Evolutionary conservation across 2,329 filamentous ascomycete genomes (phyloP), one percentile per base, ranked within the genome.

Genomic region (Metarhizium album): DNA sequence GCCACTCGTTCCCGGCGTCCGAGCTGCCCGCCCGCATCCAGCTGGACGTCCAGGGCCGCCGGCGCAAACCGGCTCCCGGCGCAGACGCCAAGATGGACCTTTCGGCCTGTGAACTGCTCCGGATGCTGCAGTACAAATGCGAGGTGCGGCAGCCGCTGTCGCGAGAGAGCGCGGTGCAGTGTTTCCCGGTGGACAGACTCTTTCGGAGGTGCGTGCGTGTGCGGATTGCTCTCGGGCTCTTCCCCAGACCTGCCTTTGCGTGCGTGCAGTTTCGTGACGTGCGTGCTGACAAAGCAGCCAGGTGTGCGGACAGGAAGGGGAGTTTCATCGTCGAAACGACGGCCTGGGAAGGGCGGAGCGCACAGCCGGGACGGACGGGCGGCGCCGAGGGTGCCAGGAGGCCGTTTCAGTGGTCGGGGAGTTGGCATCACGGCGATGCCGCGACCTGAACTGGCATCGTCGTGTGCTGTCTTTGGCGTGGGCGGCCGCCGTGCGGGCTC

Each of bases 241-340:
- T 2, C 20, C 8, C 16, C 22, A 23, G 11, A 23, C 20, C 9
- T 45, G 33, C 23, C 9, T 29, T 29, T 9, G 16, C 6, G 8
- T 16, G 11, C 16, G 33, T 33, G 31, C n/a, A 9, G 16, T 9
- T 38, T 38, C 4, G 35, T 22, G n/a, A n/a, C n/a, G n/a, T n/a
- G 24, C 40, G 50, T 13, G 43, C 51, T 38, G 22, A 45, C 46
- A 48, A 48, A 48, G 51, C 42, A 53, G 55, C 37, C 61, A 84
- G 81, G 57, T 84, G 81, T 63, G 68, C 70, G 52, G 79, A 83
- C 63, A 73, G 67, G 57, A 76, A 77, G 14, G 77, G 76, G 4
- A 67, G 52, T 7, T 84, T 84, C 58, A 75, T 70, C 62, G 76
- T 82, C 42, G 81, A 84, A 67, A 84, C 81, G 23, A 84, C 81